Percentiles rank a stretch among this genome's conserved stretches.
These are phyloP conservation scores for Ramichloridium luteum DNA, from an alignment of 2,329 filamentous ascomycete species.

Conservation along the genomic window DNA sequence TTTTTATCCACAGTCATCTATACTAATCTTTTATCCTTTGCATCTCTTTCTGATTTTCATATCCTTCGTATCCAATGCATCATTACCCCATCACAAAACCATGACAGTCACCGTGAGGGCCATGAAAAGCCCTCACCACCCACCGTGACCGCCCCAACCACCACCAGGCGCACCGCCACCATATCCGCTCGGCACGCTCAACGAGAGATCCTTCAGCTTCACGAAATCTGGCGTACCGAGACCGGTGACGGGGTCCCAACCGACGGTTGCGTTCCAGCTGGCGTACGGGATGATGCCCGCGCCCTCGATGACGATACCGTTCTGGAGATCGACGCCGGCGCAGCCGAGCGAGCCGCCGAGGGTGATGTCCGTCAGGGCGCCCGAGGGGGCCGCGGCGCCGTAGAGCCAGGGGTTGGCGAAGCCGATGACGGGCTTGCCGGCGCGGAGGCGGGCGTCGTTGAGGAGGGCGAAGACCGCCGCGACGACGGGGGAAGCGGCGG, in stretches of 20 bases:
- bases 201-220: constrained; percentile 4
- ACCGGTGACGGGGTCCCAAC: constrained; percentile 16
- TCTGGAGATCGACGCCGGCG: constrained; percentile 10
- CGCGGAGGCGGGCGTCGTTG: constrained; percentile 47
- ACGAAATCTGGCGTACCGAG: constrained; percentile 9
- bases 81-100: too few species aligned
- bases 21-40: too few species aligned
- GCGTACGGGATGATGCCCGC: constrained; percentile 14
- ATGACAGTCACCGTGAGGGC: too few species aligned
- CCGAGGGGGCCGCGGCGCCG: constrained; percentile 24
- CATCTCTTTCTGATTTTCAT: too few species aligned
- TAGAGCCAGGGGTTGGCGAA: constrained; percentile 52
- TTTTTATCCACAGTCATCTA: too few species aligned
- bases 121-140: too few species aligned
- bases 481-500: constrained; percentile 45
- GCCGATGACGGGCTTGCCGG: constrained; percentile 33
- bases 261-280: constrained; percentile 13
- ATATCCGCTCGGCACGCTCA: not conserved
- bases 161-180: too few species aligned
- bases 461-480: constrained; percentile 48
- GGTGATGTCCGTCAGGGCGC: constrained; percentile 37
- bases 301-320: constrained; percentile 4
- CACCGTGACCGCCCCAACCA: too few species aligned
- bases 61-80: too few species aligned
- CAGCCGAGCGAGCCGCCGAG: constrained; percentile 20